These are phyloP conservation scores for Elsinoe perseae DNA, from an alignment of 2,329 filamentous ascomycete species.

Conservation along the genomic window DNA sequence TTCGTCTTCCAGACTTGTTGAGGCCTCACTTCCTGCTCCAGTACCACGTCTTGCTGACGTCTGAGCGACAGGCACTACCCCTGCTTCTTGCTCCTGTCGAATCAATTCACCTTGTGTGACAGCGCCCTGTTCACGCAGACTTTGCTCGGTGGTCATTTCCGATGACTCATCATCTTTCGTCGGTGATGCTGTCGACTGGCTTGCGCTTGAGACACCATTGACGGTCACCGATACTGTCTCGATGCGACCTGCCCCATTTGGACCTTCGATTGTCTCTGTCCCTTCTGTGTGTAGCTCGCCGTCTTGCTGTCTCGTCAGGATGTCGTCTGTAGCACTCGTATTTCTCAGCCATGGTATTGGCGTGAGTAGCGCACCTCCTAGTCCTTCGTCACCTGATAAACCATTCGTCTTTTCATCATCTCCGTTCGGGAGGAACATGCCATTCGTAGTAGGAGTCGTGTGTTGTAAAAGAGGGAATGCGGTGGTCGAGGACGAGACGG, in stretches of 20 bases:
- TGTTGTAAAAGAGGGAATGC: slow-evolving; percentile 71
- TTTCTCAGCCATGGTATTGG: slow-evolving; percentile 78
- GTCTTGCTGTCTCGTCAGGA: slow-evolving; percentile 19
- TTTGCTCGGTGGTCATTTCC: slow-evolving; percentile 21
- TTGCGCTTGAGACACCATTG: slow-evolving; percentile 48
- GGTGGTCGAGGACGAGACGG: slow-evolving; percentile 74
- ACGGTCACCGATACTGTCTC: slow-evolving; percentile 73
- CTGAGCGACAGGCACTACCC: slow-evolving; percentile 64
- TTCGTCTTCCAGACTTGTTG: slow-evolving; percentile 33
- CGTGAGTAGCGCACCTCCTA: slow-evolving; percentile 84
- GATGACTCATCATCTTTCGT: slow-evolving; percentile 15
- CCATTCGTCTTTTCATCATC: slow-evolving; percentile 55
- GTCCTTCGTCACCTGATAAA: slow-evolving; percentile 68
- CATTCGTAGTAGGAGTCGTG: slow-evolving; percentile 34
- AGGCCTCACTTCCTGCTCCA: slow-evolving; percentile 24
- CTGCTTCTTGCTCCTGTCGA: slow-evolving; percentile 77
- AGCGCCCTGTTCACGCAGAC: slow-evolving; percentile 39
- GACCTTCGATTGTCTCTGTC: slow-evolving; percentile 73
- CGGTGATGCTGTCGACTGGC: slow-evolving; percentile 24
- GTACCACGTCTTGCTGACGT: slow-evolving; percentile 29
- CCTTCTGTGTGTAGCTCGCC: slow-evolving; percentile 60
- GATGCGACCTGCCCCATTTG: slow-evolving; percentile 68
- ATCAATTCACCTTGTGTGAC: slow-evolving; percentile 78
- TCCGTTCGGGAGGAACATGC: slow-evolving; percentile 43
- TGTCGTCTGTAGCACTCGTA: slow-evolving; percentile 29